Evolutionary conservation across 139 green algal species (phyloP).

Genomic region (Dunaliella primolecta): DNA sequence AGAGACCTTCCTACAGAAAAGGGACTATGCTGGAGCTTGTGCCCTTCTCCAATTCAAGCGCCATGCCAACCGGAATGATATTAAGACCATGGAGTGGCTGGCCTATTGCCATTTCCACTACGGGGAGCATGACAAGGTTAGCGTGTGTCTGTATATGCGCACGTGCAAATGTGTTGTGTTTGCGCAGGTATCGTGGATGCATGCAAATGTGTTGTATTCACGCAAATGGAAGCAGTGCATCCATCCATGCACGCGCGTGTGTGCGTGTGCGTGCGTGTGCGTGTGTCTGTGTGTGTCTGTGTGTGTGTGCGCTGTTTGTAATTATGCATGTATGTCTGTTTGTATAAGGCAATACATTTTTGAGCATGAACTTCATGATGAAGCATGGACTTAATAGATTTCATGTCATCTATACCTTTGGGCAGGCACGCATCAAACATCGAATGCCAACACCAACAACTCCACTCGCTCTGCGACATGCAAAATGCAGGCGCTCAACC

Average conservation of each 20-base stretch:
- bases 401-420: too few species aligned
- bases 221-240: too few species aligned
- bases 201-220: not conserved
- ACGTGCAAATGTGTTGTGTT: not conserved
- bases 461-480: not conserved
- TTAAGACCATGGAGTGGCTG: constrained; percentile 64
- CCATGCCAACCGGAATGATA: constrained; percentile 41
- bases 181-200: not conserved
- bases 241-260: not conserved
- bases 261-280: not conserved
- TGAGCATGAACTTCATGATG: too few species aligned
- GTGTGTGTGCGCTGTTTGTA: not conserved
- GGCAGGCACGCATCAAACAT: too few species aligned
- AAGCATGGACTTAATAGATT: too few species aligned
- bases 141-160: not conserved
- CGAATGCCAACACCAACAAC: not conserved
- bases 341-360: too few species aligned
- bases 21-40: constrained; percentile 71
- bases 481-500: constrained; percentile 50
- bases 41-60: constrained; percentile 65
- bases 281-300: not conserved
- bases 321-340: not conserved
- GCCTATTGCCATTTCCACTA: constrained; percentile 78
- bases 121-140: constrained; percentile 75
- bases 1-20: constrained; percentile 58